A percentile compares a stretch with the other conserved stretches of the same genome.
These are phyloP conservation scores for Neurospora intermedia DNA, from an alignment of 495 filamentous ascomycete species.

Conservation along the genomic window DNA sequence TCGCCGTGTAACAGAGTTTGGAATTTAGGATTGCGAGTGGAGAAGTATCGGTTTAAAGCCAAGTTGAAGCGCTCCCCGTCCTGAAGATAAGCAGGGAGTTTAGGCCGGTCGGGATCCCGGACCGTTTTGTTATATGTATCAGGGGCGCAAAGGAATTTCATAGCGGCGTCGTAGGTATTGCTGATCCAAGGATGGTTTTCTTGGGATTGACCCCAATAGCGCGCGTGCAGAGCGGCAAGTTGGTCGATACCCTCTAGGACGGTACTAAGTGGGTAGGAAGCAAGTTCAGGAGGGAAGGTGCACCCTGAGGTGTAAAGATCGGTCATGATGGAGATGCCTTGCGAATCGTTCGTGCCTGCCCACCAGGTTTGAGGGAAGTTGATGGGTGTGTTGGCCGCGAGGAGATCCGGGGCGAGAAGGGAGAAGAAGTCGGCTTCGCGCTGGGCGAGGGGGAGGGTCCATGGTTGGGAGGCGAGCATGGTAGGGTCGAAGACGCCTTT, in stretches of 20 bases:
- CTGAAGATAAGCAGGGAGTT: slow-evolving; percentile 13
- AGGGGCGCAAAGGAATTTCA: slow-evolving; percentile 7
- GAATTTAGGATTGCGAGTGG: slow-evolving; percentile 17
- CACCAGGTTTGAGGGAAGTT: slow-evolving; percentile 25
- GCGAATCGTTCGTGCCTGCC: slow-evolving; percentile 16
- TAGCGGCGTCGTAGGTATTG: slow-evolving; percentile 19
- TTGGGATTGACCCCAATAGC: slow-evolving; percentile 18
- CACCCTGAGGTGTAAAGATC: slow-evolving; percentile 19
- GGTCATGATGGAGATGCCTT: slow-evolving; percentile 26
- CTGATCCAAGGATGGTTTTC: slow-evolving; percentile 15
- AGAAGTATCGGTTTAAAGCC: slow-evolving; percentile 15
- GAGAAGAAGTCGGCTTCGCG: slow-evolving; percentile 27
- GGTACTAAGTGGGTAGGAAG: slow-evolving; percentile 12
- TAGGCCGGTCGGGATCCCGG: slow-evolving; percentile 7
- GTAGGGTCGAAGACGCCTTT: slow-evolving; percentile 26
- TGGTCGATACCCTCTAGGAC: slow-evolving; percentile 18
- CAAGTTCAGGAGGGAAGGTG: slow-evolving; percentile 18
- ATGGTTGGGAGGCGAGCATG: slow-evolving; percentile 20
- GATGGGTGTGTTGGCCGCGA: slow-evolving; percentile 11
- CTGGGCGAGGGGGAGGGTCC: slow-evolving; percentile 23
- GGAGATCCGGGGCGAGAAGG: slow-evolving; percentile 15
- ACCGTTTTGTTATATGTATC: slow-evolving; percentile 11
- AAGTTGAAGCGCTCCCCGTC: slow-evolving; percentile 15
- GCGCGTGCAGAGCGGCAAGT: slow-evolving; percentile 19
- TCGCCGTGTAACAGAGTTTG: slow-evolving; percentile 18